Base-by-base conservation (phyloP, 1,284 basidiomycete species). In the Xerocomus amazonicus region DNA sequence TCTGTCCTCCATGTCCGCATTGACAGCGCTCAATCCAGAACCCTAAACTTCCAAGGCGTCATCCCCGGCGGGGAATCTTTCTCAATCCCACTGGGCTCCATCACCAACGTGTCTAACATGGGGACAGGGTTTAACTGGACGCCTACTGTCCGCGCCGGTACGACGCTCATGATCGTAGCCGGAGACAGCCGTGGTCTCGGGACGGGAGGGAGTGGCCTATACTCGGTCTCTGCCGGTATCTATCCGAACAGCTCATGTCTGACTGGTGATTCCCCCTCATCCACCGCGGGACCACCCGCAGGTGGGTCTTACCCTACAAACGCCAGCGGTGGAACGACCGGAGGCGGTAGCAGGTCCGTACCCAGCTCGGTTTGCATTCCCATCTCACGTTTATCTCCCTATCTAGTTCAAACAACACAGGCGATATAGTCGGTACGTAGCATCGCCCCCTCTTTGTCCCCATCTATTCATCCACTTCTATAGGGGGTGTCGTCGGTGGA, bases 21-120 rank as follows among this genome's bases (percentile, higher is more conserved):
- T 55, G 42, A 56, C 43, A 3, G 13, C 0, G 23, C 19, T 17
- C 16, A 6, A 6, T 12, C 0, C 47, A 84, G 84, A 9, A 76
- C 62, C 2, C 75, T 80, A 3, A 75, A 67, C 29, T 85, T 90
- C 63, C 72, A 81, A 36, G 87, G 86, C 9, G 72, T 90, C 37
- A 90, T 91, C 31, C 89, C 88, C 1, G 88, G 87, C 2, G 88
- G 88, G 14, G 70, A 87, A 45, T 85, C 87, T 0, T 90, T 90
- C 61, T 60, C 73, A 7, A 77, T 90, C 47, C 80, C 83, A 1
- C 49, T 74, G 48, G 71, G 71, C 7, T 32, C 58, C 2, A 62
- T 81, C 26, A 76, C 80, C 2, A 66, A 70, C 8, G 64, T 75
- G 0, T 27, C 61, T 0, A 52, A 58, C 0, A 66, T 79, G 53